Conservation (phyloP, 2,329 filamentous ascomycete species). For the Neopestalotiopsis clavispora region DNA sequence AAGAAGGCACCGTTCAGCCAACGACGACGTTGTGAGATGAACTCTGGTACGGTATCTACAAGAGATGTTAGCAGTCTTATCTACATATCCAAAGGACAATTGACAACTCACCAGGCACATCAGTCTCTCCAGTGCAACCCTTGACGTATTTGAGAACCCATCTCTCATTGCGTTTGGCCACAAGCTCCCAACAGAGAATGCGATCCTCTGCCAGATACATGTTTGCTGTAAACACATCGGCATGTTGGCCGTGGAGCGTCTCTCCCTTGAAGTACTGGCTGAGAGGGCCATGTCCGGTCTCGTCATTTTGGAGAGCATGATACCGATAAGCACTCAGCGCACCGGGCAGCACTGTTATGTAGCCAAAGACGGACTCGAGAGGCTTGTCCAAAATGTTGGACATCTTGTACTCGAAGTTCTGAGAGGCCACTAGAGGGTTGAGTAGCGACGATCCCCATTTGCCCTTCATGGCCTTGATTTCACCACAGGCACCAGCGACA, state of each 20-base stretch:
- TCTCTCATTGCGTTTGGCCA: constrained; percentile 90
- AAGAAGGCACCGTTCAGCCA: constrained; percentile 99
- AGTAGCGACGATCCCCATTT: constrained; percentile 83
- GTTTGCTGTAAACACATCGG: constrained; percentile 97
- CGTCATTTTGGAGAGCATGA: constrained; percentile 93
- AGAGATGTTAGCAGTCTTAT: constrained; percentile 28
- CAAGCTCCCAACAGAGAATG: constrained; percentile 94
- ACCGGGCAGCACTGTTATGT: constrained; percentile 94
- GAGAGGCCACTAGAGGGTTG: constrained; percentile 92
- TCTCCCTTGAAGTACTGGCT: constrained; percentile 98
- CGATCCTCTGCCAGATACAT: constrained; percentile 99
- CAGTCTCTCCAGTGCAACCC: constrained; percentile 93
- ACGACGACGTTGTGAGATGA: constrained; percentile 92
- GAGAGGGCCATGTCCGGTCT: constrained; percentile 87
- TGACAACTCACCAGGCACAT: constrained; percentile 79
- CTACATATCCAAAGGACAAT: constrained; percentile 19
- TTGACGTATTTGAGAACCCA: constrained; percentile 99
- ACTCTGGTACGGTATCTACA: constrained; percentile 90
- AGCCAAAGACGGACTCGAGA: constrained; percentile 94
- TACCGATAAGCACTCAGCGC: constrained; percentile 99
- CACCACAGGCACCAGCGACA: constrained; percentile 94
- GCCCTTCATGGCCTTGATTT: constrained; percentile 98
- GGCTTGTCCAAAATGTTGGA: constrained; percentile 99
- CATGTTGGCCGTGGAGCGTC: constrained; percentile 86
- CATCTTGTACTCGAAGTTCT: constrained; percentile 99